A percentile compares a stretch with the other conserved stretches of the same genome.
Evolutionary conservation across 768 basidiomycete species (phyloP).

Genomic region (Neoboletus subvelutipes): DNA sequence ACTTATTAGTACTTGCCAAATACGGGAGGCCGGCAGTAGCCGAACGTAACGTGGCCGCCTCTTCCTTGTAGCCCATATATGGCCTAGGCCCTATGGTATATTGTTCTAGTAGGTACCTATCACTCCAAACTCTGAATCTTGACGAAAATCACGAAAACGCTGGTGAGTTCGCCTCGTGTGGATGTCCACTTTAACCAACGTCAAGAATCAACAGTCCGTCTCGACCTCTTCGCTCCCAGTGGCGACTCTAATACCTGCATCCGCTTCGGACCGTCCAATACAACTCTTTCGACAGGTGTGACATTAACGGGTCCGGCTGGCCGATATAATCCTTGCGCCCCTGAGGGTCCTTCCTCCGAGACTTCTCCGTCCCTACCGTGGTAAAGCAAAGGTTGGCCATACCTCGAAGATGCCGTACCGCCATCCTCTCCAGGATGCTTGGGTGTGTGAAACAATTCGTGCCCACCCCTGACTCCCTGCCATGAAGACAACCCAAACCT

Average conservation of each 20-base stretch:
- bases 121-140: background rate
- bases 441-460: constrained; percentile 55
- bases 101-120: too few relatives aligned
- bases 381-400: constrained; percentile 6
- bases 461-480: constrained; percentile 31
- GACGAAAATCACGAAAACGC: background rate
- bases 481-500: constrained; percentile 36
- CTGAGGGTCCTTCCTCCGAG: constrained; percentile 20
- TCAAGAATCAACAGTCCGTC: constrained; percentile 21
- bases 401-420: constrained; percentile 9
- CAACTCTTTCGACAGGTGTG: constrained; percentile 51
- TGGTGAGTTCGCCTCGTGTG: background rate
- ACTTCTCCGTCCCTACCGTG: constrained; percentile 22
- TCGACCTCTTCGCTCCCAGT: constrained; percentile 26
- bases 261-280: constrained; percentile 16
- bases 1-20: background rate
- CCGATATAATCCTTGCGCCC: constrained; percentile 17
- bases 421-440: constrained; percentile 34
- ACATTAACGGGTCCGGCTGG: constrained; percentile 39
- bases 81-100: too few relatives aligned
- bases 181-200: background rate
- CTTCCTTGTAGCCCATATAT: background rate
- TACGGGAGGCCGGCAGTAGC: background rate
- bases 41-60: background rate
- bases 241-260: constrained; percentile 31